Evolutionary conservation across 2,329 filamentous ascomycete genomes (phyloP), one percentile per base, ranked within the genome.

Genomic region (Penicillium sp.): DNA sequence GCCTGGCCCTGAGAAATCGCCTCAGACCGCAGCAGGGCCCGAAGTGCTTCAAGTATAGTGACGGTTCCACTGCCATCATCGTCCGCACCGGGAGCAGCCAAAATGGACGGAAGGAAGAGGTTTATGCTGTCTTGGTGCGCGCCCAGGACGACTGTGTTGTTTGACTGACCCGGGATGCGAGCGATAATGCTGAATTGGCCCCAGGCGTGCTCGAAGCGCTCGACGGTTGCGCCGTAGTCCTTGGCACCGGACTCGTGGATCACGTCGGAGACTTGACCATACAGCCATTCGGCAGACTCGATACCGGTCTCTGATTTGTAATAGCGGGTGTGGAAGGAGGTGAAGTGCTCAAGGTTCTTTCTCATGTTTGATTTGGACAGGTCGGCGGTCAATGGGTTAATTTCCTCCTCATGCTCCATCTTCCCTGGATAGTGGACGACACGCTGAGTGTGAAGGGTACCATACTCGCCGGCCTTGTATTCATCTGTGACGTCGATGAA

Each of bases 71-170:
- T 92, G 59, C 92, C 93, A 70, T 97, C 93, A 65, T 97, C 93
- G 64, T 97, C 94, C n/a, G 93, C 92, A 42, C 93, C 93, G 0
- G 93, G 93, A 0, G 93, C 92, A 13, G 89, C 84, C 29, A 97
- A 82, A 31, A 96, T 79, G 2, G 88, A 90, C 1, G 92, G 93
- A 11, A 96, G 76, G 77, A 91, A 96, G 42, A 96, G 81, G 75
- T 97, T 97, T 76, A 96, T 95, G 66, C 90, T 95, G 74, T 97
- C 93, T 72, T 96, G 92, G 73, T 97, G 92, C 1, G 92, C 92
- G 48, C 93, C 92, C 62, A 97, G 88, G 19, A 97, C 87, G 28
- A 95, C 83, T 0, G 92, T 96, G 73, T 88, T 89, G 68, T 94
- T 87, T 54, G 84, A 89, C 77, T 89, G 83, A 52, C 93, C 93